Evolutionary conservation across 1,284 basidiomycete species (phyloP), one percentile per base, ranked within the genome.

Genomic region (Marasmius fiardii): DNA sequence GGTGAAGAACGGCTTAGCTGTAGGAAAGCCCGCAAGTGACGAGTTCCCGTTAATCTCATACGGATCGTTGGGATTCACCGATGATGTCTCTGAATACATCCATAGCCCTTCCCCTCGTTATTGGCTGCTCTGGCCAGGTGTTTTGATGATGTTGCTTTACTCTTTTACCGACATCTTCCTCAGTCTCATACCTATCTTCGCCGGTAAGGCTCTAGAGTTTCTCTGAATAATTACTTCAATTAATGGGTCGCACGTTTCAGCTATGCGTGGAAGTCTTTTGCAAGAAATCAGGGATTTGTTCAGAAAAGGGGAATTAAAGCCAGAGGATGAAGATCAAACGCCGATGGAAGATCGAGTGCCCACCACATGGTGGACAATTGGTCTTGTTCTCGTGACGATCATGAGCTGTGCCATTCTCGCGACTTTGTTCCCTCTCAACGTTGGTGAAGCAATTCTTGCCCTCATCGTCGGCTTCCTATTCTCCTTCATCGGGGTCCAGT

Each of bases 81-180:
- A 31, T 3, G 73, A 82, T 56, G 74, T 76, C 24, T 60, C 65
- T 1, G 56, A 63, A 34, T 79, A 76, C 60, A 59, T 75, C 55
- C 70, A 70, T 21, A 57, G 58, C 0, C 82, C 84, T 1, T 85
- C 82, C 1, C 84, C 85, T 16, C 78, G 85, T 28, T 87, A 87
- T 71, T 86, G 85, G 84, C 73, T 86, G 31, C 72, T 88, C 39
- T 88, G 85, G 84, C 83, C 84, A 31, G 86, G 85, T 63, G 81
- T 87, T 35, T 63, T 78, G 51, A 76, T 81, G 65, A 77, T 79
- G 73, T 70, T 78, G 61, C 59, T 79, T 50, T 78, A 79, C 66
- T 79, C 77, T 53, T 77, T 80, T 61, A 68, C 75, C n/a, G 75
- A 80, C 51, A 72, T 79, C 35, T 55, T 70, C n/a, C 61, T 77